phyloP scores from a whole-genome alignment of 148 eudicot genomes.

The Dysphania ambrosioides region DNA sequence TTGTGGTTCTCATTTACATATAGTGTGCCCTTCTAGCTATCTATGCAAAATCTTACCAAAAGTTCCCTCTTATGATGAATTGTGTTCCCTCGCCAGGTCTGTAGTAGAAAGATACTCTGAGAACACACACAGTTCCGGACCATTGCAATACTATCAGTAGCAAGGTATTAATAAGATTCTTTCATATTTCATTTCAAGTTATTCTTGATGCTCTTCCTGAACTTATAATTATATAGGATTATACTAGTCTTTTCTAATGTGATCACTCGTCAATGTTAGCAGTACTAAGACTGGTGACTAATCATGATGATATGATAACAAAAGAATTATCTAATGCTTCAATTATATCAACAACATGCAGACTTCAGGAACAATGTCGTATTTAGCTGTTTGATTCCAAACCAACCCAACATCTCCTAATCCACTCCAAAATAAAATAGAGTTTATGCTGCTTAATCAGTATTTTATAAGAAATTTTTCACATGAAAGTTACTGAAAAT shows the following conservation, averaged over 20 bases:
- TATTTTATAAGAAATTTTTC: neutral
- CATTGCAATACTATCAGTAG: neutral
- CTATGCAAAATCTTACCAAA: neutral
- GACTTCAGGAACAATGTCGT: slow-evolving; percentile 15
- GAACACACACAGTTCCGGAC: neutral
- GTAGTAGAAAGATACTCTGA: neutral
- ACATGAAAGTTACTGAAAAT: neutral
- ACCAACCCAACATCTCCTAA: slow-evolving; percentile 22
- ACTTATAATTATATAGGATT: neutral
- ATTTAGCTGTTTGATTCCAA: slow-evolving; percentile 18
- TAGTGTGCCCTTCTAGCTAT: neutral
- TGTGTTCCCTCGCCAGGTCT: neutral
- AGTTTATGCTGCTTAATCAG: neutral
- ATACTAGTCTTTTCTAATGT: neutral
- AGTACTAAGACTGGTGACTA: slow-evolving; percentile 19
- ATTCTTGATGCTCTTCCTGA: slow-evolving; percentile 7
- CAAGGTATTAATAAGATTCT: slow-evolving; percentile 1
- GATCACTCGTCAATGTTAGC: slow-evolving; percentile 13
- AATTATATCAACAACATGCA: slow-evolving; percentile 23
- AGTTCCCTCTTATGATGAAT: neutral
- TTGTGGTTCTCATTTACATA: neutral
- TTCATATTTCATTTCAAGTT: slow-evolving; percentile 1
- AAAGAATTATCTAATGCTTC: slow-evolving; percentile 16
- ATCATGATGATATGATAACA: slow-evolving; percentile 23
- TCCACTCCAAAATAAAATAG: slow-evolving; percentile 2